Evolutionary conservation across 768 basidiomycete genomes (phyloP), one percentile per base, ranked within the genome.

Genomic region (Tulasnella sp.): DNA sequence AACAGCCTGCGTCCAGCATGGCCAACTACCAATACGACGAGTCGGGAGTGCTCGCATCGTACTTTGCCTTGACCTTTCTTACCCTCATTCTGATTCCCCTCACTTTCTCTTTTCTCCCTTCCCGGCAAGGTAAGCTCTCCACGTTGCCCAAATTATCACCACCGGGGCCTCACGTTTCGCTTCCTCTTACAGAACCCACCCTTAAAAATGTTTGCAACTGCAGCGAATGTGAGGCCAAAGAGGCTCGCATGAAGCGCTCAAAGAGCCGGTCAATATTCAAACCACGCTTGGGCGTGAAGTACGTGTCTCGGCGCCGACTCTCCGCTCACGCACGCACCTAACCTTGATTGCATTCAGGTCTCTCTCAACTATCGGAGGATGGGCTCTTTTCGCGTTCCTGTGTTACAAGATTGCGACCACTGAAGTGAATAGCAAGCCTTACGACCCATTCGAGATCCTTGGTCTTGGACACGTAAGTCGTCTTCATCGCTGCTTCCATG

Each of bases 381-480:
- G 96, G 96, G 83, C 86, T 11, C 74, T 89, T 1, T 89, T 96
- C 76, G 90, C 85, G 9, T 88, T 88, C 79, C 82, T 96, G 39
- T 87, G 85, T n/a, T 91, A 91, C 84, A 87, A 87, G 80, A 90
- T 89, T 42, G 85, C 88, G 9, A 85, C 85, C 71, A 84, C 88
- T 77, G 85, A 88, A 79, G 79, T 69, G 73, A 89, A 93, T 78
- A 87, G 84, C 84, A 90, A 89, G 79, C 82, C 96, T 15, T 99
- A 98, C 82, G 89, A 99, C 82, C 97, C 97, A 1, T 99, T 96
- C 80, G 91, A 95, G 79, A 97, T 99, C 80, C 86, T 99, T 34
- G 96, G 92, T 22, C 88, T 98, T 76, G 83, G 83, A 4, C 81
- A 86, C 15, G 94, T 94, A 79, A 78, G 90, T 86, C 22, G 29